Evolutionary conservation across 2,329 filamentous ascomycete genomes (phyloP).

Genomic region (Shiraia sp.): DNA sequence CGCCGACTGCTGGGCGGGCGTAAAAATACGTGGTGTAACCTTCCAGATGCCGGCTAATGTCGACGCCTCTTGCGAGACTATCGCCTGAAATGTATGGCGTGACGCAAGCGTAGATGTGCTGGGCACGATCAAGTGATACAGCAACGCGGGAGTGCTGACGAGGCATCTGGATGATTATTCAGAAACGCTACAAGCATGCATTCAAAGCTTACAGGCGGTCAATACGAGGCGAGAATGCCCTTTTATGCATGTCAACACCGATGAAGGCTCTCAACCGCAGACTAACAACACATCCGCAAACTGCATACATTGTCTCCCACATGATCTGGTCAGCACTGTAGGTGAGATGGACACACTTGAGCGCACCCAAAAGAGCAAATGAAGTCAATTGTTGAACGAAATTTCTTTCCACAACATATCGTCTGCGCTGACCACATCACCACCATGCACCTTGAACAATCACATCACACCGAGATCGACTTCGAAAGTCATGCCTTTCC

Average conservation of each 20-base stretch:
- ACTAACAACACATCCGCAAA: slow-evolving; percentile 3
- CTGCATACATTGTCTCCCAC: slow-evolving; percentile 3
- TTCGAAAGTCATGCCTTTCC: too few relatives aligned
- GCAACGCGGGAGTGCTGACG: neutral
- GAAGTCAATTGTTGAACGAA: too few relatives aligned
- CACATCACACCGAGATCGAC: too few relatives aligned
- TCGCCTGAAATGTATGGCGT: slow-evolving; percentile 6
- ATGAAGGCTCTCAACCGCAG: slow-evolving; percentile 5
- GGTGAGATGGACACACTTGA: too few relatives aligned
- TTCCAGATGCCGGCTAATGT: slow-evolving; percentile 9
- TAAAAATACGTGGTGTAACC: slow-evolving; percentile 8
- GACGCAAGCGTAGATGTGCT: neutral
- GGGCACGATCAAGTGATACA: neutral
- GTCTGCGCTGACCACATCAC: too few relatives aligned
- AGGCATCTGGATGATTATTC: neutral
- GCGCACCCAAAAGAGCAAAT: too few relatives aligned
- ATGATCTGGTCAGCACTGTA: neutral
- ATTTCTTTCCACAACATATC: too few relatives aligned
- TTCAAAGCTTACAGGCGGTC: neutral
- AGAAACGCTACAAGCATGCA: neutral
- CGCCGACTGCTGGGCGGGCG: neutral
- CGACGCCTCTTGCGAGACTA: slow-evolving; percentile 1
- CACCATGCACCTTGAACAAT: too few relatives aligned
- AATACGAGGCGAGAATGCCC: neutral
- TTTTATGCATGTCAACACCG: slow-evolving; percentile 6